phyloP scores from a whole-genome alignment of 2,329 filamentous ascomycete species.

The Arthrobotrys musiformis region DNA sequence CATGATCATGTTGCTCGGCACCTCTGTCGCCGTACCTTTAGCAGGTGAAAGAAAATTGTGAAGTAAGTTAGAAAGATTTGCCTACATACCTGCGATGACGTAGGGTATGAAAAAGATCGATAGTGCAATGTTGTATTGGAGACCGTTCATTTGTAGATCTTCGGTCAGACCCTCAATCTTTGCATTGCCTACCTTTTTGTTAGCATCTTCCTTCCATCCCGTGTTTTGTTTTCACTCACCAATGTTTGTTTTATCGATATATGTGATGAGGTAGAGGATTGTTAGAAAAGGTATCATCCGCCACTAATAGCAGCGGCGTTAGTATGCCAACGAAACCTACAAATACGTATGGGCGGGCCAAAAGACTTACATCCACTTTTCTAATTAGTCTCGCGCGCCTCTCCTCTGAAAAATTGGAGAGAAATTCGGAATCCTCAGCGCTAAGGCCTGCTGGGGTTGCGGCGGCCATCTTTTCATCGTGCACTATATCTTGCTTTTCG shows the following conservation, averaged over 20 bases:
- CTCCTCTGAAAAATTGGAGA: slow-evolving; percentile 60
- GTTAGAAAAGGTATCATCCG: slow-evolving; percentile 38
- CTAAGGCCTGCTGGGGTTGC: background rate
- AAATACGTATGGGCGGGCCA: background rate
- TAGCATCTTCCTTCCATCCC: background rate
- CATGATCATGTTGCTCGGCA: slow-evolving; percentile 64
- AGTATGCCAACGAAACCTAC: background rate
- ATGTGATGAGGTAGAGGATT: slow-evolving; percentile 33
- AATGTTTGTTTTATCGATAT: slow-evolving; percentile 45
- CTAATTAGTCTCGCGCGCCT: slow-evolving; percentile 60
- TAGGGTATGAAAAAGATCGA: slow-evolving; percentile 41
- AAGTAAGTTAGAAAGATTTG: background rate
- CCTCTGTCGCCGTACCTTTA: slow-evolving; percentile 58
- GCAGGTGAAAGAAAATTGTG: background rate
- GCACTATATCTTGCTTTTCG: slow-evolving; percentile 37
- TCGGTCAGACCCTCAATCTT: slow-evolving; percentile 34
- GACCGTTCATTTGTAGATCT: slow-evolving; percentile 31
- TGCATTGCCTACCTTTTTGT: slow-evolving; percentile 19
- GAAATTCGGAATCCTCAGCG: slow-evolving; percentile 61
- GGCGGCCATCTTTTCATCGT: background rate
- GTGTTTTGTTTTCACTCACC: background rate
- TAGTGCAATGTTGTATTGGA: slow-evolving; percentile 38
- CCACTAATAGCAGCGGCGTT: slow-evolving; percentile 2
- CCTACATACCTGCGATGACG: slow-evolving; percentile 26
- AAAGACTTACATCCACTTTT: slow-evolving; percentile 56